Base-by-base conservation (phyloP, 2,329 filamentous ascomycete species). In the Fusarium musae region DNA sequence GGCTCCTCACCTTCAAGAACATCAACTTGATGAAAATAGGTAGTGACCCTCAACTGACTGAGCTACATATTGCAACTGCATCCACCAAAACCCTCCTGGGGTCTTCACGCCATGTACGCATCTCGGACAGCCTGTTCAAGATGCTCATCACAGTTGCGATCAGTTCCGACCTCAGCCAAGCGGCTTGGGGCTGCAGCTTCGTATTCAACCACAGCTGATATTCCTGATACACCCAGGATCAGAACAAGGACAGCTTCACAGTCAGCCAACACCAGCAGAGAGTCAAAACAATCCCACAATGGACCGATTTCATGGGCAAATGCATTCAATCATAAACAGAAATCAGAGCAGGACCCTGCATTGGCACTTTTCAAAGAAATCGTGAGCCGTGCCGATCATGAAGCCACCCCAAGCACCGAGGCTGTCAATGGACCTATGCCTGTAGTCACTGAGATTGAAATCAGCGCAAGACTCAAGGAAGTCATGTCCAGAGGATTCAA, bases 331-430 rank as follows among this genome's bases (percentile, higher is more conserved):
- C 36, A 70, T 10, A 49, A 63, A 17, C 30, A 60, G 9, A 75
- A 57, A 15, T 15, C 53, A 10, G 37, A 66, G 1, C 61, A 76
- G 40, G 78, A 78, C 13, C 65, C 78, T 9, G 78, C 80, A 32
- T 47, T 82, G 42, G 80, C 79, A 3, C 66, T 82, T 21, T 83
- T 83, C 77, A 80, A 82, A 50, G 79, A 82, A 17, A 80, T 82
- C n/a, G 79, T 82, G 57, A 78, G 74, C 19, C 75, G 50, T 19
- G 50, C 42, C 26, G 42, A 65, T 43, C 30, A n/a, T 23, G 39
- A 49, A 34, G 46, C 75, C 19, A 44, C 53, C 23, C 17, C 37
- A 46, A 50, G 37, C 36, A 50, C 23, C n/a, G 52, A 52, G 28
- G 46, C 34, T 19, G 43, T 28, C 49, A 32, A 32, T 23, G 34